phyloP scores from a whole-genome alignment of 202 grass and related monocot genomes.

The Panicum hallii region DNA sequence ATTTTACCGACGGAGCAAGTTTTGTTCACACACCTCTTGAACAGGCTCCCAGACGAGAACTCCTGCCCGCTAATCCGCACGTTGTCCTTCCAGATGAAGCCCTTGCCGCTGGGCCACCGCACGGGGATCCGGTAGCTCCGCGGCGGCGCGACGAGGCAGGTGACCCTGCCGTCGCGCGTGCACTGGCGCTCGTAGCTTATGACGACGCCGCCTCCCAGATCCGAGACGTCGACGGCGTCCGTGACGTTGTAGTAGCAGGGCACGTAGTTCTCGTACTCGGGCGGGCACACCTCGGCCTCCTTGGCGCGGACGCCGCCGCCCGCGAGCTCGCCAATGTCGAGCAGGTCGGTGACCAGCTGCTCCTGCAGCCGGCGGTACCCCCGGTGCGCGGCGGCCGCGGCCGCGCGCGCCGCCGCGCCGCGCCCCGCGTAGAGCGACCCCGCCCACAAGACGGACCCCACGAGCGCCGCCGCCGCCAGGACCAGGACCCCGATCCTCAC shows the following conservation, averaged over 20 bases:
- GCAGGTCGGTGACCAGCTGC: conserved; percentile 87
- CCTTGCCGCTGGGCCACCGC: conserved; percentile 91
- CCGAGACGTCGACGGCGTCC: conserved; percentile 74
- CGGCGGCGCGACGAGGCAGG: conserved; percentile 80
- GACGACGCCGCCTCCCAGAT: conserved; percentile 59
- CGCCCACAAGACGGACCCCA: conserved; percentile 73
- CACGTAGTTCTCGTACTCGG: conserved; percentile 79
- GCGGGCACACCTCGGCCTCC: conserved; percentile 71
- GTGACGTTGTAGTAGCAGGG: conserved; percentile 98
- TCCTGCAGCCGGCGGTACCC: conserved; percentile 87
- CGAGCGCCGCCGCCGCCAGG: conserved; percentile 54
- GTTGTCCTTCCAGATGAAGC: conserved; percentile 99
- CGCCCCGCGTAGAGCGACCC: conserved; percentile 64
- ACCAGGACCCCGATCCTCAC: conserved; percentile 66
- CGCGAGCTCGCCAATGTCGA: conserved; percentile 83
- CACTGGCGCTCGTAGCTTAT: conserved; percentile 83
- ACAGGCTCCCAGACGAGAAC: conserved; percentile 97
- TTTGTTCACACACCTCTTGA: conserved; percentile 73
- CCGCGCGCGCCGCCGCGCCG: conserved; percentile 40
- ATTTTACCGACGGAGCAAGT: conserved; percentile 12
- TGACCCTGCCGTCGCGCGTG: conserved; percentile 49
- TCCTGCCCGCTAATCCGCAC: conserved; percentile 95
- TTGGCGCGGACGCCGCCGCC: conserved; percentile 70
- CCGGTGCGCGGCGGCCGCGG: conserved; percentile 49
- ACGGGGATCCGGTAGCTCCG: conserved; percentile 82